Evolutionary conservation across 805 yeast genomes (phyloP).

Genomic region (Ogataea corticis): DNA sequence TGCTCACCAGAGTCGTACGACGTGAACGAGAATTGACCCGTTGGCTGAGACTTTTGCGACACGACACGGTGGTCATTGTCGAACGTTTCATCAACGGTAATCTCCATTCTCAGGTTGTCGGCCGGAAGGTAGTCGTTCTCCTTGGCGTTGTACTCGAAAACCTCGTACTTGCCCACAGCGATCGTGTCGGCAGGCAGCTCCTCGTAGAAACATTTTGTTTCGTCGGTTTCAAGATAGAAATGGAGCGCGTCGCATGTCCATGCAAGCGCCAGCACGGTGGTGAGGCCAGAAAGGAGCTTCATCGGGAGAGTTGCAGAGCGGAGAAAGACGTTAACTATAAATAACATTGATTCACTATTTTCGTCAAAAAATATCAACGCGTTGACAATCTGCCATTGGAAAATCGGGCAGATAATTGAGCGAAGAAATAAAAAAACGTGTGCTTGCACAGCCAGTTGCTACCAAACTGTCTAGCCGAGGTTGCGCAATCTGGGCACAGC

Average conservation of each 20-base stretch:
- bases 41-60: conserved; percentile 62
- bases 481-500: too few species aligned
- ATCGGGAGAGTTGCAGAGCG: conserved; percentile 8
- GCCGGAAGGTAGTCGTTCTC: conserved; percentile 51
- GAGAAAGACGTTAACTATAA: neutral
- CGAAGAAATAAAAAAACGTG: too few species aligned
- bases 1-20: conserved; percentile 79
- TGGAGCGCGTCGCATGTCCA: conserved; percentile 54
- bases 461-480: too few species aligned
- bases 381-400: neutral
- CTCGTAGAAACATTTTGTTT: conserved; percentile 80
- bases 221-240: conserved; percentile 75
- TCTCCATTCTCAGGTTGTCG: conserved; percentile 57
- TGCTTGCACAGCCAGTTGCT: too few species aligned
- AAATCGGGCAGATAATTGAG: neutral
- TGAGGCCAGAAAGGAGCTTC: conserved; percentile 16
- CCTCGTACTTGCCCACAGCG: conserved; percentile 75
- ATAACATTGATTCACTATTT: conserved; percentile 1
- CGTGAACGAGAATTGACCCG: conserved; percentile 71
- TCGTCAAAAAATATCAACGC: conserved; percentile 1
- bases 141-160: conserved; percentile 56
- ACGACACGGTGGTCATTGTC: conserved; percentile 78
- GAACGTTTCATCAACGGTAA: conserved; percentile 75
- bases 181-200: conserved; percentile 77
- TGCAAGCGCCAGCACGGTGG: conserved; percentile 17